Conservation (phyloP, 805 yeast species). For the Saccharomycopsis capsularis region DNA sequence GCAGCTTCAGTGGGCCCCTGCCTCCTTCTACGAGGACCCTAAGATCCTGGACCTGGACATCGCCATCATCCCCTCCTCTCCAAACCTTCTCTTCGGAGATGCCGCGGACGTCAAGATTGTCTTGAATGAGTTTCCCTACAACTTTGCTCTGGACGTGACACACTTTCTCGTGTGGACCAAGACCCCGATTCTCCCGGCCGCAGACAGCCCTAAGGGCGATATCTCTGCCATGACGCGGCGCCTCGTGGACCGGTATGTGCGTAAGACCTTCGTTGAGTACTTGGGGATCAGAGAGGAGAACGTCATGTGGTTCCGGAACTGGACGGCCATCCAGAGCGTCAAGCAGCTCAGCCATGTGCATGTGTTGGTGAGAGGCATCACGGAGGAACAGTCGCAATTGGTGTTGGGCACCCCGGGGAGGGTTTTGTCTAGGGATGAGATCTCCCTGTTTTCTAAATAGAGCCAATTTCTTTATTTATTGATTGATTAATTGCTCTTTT, state of each 20-base stretch:
- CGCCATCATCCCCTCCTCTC: not conserved
- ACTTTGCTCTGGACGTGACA: conserved; percentile 41
- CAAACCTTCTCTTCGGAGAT: conserved; percentile 35
- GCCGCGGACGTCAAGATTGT: conserved; percentile 40
- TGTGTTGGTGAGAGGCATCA: conserved; percentile 43
- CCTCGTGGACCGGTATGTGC: conserved; percentile 39
- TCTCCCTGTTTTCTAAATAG: not conserved
- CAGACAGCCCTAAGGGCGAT: conserved; percentile 43
- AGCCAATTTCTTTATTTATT: not conserved
- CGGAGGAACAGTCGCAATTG: conserved; percentile 23
- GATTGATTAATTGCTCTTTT: not conserved
- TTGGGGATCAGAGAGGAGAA: conserved; percentile 33
- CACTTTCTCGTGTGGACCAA: conserved; percentile 70
- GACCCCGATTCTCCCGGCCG: conserved; percentile 45
- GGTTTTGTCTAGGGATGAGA: not conserved
- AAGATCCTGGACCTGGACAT: conserved; percentile 7
- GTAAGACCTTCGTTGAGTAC: conserved; percentile 41
- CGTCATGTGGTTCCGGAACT: conserved; percentile 64
- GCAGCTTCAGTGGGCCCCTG: conserved; percentile 18
- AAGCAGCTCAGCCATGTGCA: conserved; percentile 65
- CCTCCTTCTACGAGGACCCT: conserved; percentile 6
- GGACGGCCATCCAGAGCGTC: conserved; percentile 64
- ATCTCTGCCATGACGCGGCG: conserved; percentile 37
- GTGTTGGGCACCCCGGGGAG: not conserved
- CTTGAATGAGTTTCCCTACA: conserved; percentile 61